Evolutionary conservation across 75 land plant genomes (phyloP), one percentile per base, ranked within the genome.

Genomic region (Pinus albicaulis): DNA sequence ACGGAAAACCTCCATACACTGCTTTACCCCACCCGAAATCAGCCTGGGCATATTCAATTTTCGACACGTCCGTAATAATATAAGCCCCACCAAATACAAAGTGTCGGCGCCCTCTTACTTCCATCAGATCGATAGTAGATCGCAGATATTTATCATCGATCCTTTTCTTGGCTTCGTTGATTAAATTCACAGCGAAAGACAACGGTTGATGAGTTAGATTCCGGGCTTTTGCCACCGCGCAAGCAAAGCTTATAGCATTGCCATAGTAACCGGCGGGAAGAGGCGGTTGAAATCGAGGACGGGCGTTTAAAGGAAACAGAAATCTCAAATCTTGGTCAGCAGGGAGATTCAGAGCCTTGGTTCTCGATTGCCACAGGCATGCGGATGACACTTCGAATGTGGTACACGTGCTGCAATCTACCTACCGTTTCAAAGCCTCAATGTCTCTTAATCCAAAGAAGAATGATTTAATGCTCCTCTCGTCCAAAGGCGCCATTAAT

Each of bases 1-100:
- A 48, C 15, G 80, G 28, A 31, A 56, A 73, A 0, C 82, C 82
- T 12, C 78, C 78, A 59, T 76, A 88, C n/a, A 78, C 59, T 14
- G 90, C 77, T 22, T 80, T 78, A 8, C 93, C 93, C 93, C 93
- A 91, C 65, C 93, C 93, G 57, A 84, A 89, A 74, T 89, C 93
- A 53, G 84, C 76, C 6, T 89, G 77, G 23, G 5, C 71, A 68
- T 82, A 86, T 23, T 81, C 82, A 5, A 69, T 69, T 1, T 56
- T 68, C 0, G 77, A 74, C 20, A 80, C 0, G 57, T 86, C 88
- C 53, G 88, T 77, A n/a, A 86, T 76, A 3, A 79, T 4, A 60
- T 38, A 86, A 14, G 78, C 57, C 20, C 73, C 15, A 38, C 41
- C 72, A 31, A 68, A 52, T 19, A 79, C 26, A n/a, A 56, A 80